phyloP scores from a whole-genome alignment of 495 filamentous ascomycete genomes.

The Neurospora sp. region DNA sequence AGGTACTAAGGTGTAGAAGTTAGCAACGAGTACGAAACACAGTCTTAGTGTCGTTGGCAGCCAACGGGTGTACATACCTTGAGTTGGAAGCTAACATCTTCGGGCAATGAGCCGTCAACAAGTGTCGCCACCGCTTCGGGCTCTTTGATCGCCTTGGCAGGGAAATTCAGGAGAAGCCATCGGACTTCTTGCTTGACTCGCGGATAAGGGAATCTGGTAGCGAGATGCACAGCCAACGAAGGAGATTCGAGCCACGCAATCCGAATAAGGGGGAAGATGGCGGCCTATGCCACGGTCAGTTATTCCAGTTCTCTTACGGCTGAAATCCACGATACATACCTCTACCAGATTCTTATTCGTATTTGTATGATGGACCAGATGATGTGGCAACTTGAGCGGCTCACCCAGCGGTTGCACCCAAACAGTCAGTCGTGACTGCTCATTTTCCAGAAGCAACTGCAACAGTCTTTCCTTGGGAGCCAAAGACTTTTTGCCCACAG shows the following conservation, averaged over 20 bases:
- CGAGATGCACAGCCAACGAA: constrained; percentile 72
- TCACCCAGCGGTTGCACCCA: constrained; percentile 84
- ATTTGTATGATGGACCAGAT: constrained; percentile 16
- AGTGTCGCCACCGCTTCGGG: constrained; percentile 75
- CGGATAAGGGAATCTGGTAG: constrained; percentile 64
- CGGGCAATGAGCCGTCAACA: constrained; percentile 62
- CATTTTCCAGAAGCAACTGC: constrained; percentile 69
- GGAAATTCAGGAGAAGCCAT: constrained; percentile 66
- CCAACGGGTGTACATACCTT: constrained; percentile 44
- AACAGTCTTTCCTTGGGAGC: constrained; percentile 74
- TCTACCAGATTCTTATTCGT: constrained; percentile 38
- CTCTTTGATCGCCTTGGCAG: constrained; percentile 67
- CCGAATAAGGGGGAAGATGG: constrained; percentile 50
- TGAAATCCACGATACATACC: constrained; percentile 24
- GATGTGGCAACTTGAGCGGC: constrained; percentile 19
- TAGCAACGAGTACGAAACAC: constrained; percentile 16
- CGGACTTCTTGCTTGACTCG: constrained; percentile 66
- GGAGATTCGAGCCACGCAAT: constrained; percentile 82
- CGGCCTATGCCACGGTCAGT: constrained; percentile 24
- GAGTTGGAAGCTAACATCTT: constrained; percentile 72
- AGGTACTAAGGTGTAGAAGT: constrained; percentile 55
- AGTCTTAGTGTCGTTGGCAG: background rate
- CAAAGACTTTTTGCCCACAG: constrained; percentile 49
- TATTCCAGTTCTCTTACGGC: background rate
- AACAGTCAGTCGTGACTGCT: constrained; percentile 70